Percentiles rank a stretch among this genome's conserved stretches.
Conservation (phyloP, 371 early-diverging fungal species). For the Lichtheimia ornata region DNA sequence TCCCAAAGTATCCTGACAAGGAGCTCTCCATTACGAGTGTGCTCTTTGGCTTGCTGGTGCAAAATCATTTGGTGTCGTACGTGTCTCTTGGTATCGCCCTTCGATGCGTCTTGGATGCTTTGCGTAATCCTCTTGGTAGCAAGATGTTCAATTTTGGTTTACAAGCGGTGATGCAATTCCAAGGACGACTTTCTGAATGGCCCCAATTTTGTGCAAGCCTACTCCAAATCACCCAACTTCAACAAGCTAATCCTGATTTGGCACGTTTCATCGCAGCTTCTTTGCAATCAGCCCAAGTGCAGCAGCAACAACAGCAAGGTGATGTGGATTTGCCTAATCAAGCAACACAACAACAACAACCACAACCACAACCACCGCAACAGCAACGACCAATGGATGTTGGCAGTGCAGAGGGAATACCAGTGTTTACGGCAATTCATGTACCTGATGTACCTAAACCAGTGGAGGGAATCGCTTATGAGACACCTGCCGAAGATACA, state of each 20-base stretch:
- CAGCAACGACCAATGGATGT: background rate
- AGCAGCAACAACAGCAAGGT: constrained; percentile 9
- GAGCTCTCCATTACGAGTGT: constrained; percentile 86
- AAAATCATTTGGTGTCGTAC: constrained; percentile 79
- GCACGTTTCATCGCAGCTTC: constrained; percentile 50
- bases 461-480: constrained; percentile 43
- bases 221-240: constrained; percentile 80
- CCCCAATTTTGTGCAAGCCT: constrained; percentile 85
- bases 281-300: constrained; percentile 25
- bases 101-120: constrained; percentile 82
- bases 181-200: constrained; percentile 85
- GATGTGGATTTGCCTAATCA: constrained; percentile 1
- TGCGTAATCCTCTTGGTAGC: constrained; percentile 78
- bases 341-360: constrained; percentile 7
- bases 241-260: constrained; percentile 78
- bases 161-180: constrained; percentile 84
- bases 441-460: constrained; percentile 27
- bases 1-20: constrained; percentile 91
- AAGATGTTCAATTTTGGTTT: constrained; percentile 91
- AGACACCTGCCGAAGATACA: constrained; percentile 68
- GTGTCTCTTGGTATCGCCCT: constrained; percentile 84
- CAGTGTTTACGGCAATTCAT: constrained; percentile 61
- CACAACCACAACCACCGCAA: background rate
- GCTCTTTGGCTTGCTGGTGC: constrained; percentile 88
- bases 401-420: background rate